Base-by-base conservation (phyloP, 2,329 filamentous ascomycete species). In the Fusarium sp. region DNA sequence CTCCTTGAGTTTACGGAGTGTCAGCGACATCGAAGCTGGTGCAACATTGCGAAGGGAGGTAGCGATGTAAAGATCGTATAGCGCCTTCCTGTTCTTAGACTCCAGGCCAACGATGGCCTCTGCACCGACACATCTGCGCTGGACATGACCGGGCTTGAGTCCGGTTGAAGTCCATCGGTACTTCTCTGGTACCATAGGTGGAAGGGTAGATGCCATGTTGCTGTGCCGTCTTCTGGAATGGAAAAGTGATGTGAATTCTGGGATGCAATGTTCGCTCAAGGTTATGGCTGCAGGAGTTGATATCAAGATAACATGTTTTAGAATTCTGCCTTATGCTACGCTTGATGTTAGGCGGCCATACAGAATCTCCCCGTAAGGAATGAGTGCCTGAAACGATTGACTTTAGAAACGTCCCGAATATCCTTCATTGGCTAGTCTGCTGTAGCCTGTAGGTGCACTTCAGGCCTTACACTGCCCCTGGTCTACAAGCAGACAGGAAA, bases 51-150 rank as follows among this genome's bases (percentile, higher is more conserved):
- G 47, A 25, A 51, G 22, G 15, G 30, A 6, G 5, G 47, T 34
- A 4, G 30, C 20, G 22, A 51, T 51, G 30, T 34, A 51, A 8
- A 51, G 47, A 13, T 51, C 47, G 22, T 51, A 51, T 7, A 51
- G 16, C 15, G 47, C 16, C 9, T 3, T 34, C 16, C 30, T 34
- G 22, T 51, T 51, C 16, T 34, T 51, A 0, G 22, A 16, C 15
- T 51, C 22, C 3, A 51, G 47, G 11, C 47, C 47, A 8, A 51
- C 47, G 9, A 51, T 51, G 1, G 47, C 30, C 16, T 51, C 47
- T 15, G 47, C 30, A 1, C 47, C 47, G 1, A 51, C 47, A 8
- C n/a, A 24, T 6, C 47, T 16, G 16, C 47, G 47, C 2, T 51
- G 47, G 7, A 51, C 12, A 1, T n/a, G 22, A 5, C 47, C 29